These are phyloP conservation scores for Thoreauomyces humboldtii DNA, from an alignment of 192 early-diverging fungal genomes.

Conservation along the genomic window DNA sequence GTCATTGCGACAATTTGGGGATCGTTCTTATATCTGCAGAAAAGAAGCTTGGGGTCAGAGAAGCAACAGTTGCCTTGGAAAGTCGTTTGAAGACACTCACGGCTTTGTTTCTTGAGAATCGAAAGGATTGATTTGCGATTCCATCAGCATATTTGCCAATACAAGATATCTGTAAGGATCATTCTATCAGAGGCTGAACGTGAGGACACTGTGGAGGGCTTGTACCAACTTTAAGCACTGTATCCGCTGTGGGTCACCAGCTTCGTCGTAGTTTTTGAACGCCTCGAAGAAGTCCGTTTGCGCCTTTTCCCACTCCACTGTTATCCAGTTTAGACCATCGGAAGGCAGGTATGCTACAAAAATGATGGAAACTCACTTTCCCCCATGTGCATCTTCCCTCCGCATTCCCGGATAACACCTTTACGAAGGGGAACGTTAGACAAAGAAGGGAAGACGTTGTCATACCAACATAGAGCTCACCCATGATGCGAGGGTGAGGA, in stretches of 20 bases:
- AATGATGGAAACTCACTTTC: conserved; percentile 60
- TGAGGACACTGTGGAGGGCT: background rate
- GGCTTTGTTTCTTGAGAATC: conserved; percentile 97
- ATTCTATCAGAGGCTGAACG: background rate
- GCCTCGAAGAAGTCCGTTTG: conserved; percentile 95
- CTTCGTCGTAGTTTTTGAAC: conserved; percentile 98
- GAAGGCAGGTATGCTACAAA: background rate
- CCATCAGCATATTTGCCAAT: conserved; percentile 93
- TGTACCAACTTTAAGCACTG: conserved; percentile 76
- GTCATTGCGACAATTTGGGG: conserved; percentile 92
- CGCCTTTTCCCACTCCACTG: conserved; percentile 87
- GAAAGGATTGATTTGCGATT: conserved; percentile 93
- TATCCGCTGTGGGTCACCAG: conserved; percentile 88
- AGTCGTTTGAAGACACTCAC: conserved; percentile 37
- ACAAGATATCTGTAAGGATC: conserved; percentile 73
- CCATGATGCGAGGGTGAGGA: conserved; percentile 95
- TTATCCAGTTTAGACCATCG: background rate
- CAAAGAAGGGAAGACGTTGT: background rate
- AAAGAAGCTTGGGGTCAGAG: background rate
- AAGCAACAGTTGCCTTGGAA: background rate
- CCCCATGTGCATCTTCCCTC: conserved; percentile 97
- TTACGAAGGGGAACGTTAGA: background rate
- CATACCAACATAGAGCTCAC: conserved; percentile 3
- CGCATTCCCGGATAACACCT: conserved; percentile 92
- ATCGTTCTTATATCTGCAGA: conserved; percentile 80